Evolutionary conservation across 176 grass and related monocot genomes (phyloP).

Genomic region (Bothriochloa decipiens): DNA sequence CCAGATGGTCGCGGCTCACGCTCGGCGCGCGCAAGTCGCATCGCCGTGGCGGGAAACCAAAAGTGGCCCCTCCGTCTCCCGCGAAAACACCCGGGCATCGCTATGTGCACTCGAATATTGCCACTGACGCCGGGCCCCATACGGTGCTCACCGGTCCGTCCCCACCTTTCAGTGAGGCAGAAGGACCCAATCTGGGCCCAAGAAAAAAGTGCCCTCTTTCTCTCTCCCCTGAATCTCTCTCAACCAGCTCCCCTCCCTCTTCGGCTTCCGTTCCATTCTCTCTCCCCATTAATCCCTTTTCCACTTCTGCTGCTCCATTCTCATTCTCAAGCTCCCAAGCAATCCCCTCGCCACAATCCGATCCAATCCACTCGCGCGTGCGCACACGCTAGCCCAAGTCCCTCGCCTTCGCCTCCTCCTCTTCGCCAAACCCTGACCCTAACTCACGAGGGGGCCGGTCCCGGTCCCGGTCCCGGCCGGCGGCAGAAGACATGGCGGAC

Average conservation of each 20-base stretch:
- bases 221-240: background rate
- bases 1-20: no score
- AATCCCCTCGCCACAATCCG: background rate
- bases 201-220: background rate
- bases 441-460: background rate
- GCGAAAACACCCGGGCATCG: background rate
- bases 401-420: background rate
- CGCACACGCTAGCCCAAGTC: background rate
- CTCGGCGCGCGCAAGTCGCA: no score
- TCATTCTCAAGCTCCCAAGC: background rate
- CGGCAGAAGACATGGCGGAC: conserved; percentile 43
- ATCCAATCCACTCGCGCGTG: conserved; percentile 5
- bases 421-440: conserved; percentile 46
- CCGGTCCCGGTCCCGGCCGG: background rate
- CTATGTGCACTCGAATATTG: rapidly evolving
- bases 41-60: conserved; percentile 56
- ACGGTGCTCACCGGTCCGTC: rapidly evolving
- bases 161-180: background rate
- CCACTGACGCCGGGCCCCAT: background rate
- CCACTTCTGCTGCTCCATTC: background rate
- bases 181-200: background rate
- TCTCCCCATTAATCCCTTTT: background rate
- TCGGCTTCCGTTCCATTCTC: background rate
- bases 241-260: background rate
- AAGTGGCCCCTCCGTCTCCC: conserved; percentile 1